Conservation (phyloP, 108 stramenopile species). For the Nannochloropsis salina region DNA sequence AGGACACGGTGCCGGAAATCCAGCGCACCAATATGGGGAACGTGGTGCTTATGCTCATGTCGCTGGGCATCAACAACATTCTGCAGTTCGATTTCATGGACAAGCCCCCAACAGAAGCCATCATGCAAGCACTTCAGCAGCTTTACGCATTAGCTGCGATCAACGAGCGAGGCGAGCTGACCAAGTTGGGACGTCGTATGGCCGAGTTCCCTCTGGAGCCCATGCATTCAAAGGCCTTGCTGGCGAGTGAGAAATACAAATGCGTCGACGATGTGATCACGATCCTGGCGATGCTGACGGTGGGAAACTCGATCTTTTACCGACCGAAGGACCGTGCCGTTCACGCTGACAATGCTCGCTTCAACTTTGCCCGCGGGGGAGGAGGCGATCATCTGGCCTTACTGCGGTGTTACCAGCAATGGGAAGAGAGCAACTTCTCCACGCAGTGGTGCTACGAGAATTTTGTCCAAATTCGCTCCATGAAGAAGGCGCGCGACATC, state of each 20-base stretch:
- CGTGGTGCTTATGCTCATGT: slow-evolving; percentile 96
- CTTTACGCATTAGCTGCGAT: slow-evolving; percentile 98
- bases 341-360: slow-evolving; percentile 90
- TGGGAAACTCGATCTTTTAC: slow-evolving; percentile 87
- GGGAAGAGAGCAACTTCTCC: slow-evolving; percentile 85
- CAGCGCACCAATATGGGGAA: slow-evolving; percentile 95
- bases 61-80: slow-evolving; percentile 94
- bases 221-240: slow-evolving; percentile 89
- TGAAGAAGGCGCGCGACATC: slow-evolving; percentile 89
- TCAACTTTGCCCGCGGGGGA: slow-evolving; percentile 94
- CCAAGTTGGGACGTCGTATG: slow-evolving; percentile 95
- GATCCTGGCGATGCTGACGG: slow-evolving; percentile 88
- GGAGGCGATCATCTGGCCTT: slow-evolving; percentile 91
- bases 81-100: slow-evolving; percentile 97
- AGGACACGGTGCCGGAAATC: slow-evolving; percentile 96
- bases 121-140: slow-evolving; percentile 90
- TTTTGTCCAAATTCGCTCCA: slow-evolving; percentile 86
- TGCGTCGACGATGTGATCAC: slow-evolving; percentile 85
- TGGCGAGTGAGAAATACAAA: slow-evolving; percentile 85
- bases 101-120: slow-evolving; percentile 72
- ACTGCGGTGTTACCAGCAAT: slow-evolving; percentile 80
- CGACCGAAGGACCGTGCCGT: slow-evolving; percentile 94
- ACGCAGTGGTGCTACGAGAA: slow-evolving; percentile 98
- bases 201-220: slow-evolving; percentile 98
- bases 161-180: slow-evolving; percentile 94